A percentile compares a stretch with the other conserved stretches of the same genome.
Evolutionary conservation across 306 rosid species (phyloP).

Genomic region (Vicia faba): DNA sequence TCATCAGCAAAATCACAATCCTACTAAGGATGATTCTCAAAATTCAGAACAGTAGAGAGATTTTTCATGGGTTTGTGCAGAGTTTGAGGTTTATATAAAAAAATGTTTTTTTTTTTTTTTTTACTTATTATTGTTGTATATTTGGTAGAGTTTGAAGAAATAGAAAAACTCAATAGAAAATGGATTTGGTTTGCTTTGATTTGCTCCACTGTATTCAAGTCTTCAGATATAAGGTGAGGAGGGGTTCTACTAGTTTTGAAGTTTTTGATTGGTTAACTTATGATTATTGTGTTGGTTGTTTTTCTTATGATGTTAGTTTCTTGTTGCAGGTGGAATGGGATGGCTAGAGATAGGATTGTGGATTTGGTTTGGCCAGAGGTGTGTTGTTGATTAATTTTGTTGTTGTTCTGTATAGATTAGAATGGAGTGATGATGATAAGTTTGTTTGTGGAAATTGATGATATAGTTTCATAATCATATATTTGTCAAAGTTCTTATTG

Average conservation of each 20-base stretch:
- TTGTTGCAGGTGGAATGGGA: conserved; percentile 76
- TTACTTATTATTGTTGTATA: conserved; percentile 55
- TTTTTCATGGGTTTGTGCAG: conserved; percentile 41
- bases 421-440: conserved; percentile 63
- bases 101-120: conserved; percentile 46
- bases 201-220: conserved; percentile 58
- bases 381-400: conserved; percentile 75
- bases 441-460: conserved; percentile 68
- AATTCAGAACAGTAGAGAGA: conserved; percentile 67
- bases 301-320: conserved; percentile 21
- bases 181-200: conserved; percentile 64
- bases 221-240: conserved; percentile 63
- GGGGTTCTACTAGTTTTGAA: conserved; percentile 10
- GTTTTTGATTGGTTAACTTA: not conserved
- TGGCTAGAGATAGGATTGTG: conserved; percentile 52
- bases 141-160: conserved; percentile 51
- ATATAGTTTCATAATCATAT: conserved; percentile 61
- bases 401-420: conserved; percentile 58
- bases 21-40: conserved; percentile 92
- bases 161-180: conserved; percentile 56
- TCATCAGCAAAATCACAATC: conserved; percentile 43
- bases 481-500: conserved; percentile 46
- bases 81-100: conserved; percentile 50
- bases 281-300: conserved; percentile 28
- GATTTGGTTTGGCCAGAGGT: conserved; percentile 77